phyloP scores from a whole-genome alignment of 805 yeast species.

The Candida xiaguanensis region DNA sequence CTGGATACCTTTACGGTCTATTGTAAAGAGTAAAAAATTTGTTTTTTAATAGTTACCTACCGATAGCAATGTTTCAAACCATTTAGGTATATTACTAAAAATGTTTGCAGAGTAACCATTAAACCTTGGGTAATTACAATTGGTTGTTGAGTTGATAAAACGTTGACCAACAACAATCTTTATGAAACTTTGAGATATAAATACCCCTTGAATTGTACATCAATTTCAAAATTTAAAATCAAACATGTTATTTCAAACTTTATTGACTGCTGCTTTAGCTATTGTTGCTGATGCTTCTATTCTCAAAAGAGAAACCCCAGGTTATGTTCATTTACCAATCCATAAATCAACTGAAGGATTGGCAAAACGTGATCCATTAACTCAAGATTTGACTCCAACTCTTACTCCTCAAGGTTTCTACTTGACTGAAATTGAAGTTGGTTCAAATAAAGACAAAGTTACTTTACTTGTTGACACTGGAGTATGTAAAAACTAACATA shows the following conservation, averaged over 20 bases:
- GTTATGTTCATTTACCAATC: constrained; percentile 2
- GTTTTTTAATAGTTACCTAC: no score
- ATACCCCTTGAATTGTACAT: no score
- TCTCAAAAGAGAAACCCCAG: not conserved
- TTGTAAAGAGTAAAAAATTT: no score
- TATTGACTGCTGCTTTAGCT: constrained; percentile 2
- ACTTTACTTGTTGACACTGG: constrained; percentile 2
- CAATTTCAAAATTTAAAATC: no score
- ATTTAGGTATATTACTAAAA: no score
- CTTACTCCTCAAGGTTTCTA: not conserved
- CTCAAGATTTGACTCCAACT: not conserved
- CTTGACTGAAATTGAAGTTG: not conserved
- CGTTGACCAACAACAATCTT: no score
- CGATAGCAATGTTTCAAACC: no score
- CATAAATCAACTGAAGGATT: not conserved
- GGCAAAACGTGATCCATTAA: not conserved
- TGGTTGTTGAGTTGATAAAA: no score
- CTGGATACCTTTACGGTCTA: no score
- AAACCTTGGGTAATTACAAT: no score
- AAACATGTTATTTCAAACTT: constrained; percentile 1
- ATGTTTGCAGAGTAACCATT: no score
- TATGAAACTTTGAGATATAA: no score
- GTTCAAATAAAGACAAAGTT: constrained; percentile 4
- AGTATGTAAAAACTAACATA: constrained; percentile 3
- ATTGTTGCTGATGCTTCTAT: not conserved